Evolutionary conservation across 768 basidiomycete species (phyloP).

Genomic region (Boletellus ananiceps): DNA sequence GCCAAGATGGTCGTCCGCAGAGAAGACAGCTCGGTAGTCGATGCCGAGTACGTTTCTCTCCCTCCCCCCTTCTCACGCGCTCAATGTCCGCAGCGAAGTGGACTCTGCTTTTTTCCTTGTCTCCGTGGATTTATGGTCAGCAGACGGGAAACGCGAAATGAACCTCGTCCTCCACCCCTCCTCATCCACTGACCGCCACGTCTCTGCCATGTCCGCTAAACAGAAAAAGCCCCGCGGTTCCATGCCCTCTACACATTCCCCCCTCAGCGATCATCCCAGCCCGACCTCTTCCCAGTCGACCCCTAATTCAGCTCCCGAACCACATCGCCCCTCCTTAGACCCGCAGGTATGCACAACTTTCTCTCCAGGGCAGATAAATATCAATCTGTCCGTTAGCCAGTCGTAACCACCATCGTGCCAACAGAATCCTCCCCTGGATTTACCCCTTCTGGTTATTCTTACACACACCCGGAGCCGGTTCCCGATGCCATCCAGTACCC

Average conservation of each 20-base stretch:
- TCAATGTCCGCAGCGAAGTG: conserved; percentile 53
- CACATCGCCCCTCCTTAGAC: conserved; percentile 29
- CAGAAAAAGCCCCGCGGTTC: conserved; percentile 36
- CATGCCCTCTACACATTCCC: conserved; percentile 32
- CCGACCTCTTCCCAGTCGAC: conserved; percentile 45
- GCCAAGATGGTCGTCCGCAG: conserved; percentile 75
- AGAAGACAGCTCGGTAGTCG: conserved; percentile 61
- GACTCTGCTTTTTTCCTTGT: conserved; percentile 87
- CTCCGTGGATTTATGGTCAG: conserved; percentile 90
- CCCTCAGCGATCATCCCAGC: conserved; percentile 37
- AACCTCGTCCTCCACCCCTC: conserved; percentile 89
- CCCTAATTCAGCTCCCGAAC: conserved; percentile 44
- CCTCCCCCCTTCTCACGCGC: neutral
- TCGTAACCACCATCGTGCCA: conserved; percentile 38
- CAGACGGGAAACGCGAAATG: conserved; percentile 75
- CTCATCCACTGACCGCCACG: conserved; percentile 62
- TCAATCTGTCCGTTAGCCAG: conserved; percentile 19
- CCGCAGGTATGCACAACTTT: conserved; percentile 38
- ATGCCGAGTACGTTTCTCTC: conserved; percentile 61
- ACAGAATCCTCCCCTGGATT: conserved; percentile 31
- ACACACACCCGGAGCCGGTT: conserved; percentile 38
- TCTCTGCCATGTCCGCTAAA: conserved; percentile 38
- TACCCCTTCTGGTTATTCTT: conserved; percentile 40
- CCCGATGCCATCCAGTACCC: conserved; percentile 41
- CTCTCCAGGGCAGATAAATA: neutral